phyloP scores from a whole-genome alignment of 768 basidiomycete genomes.

The Hericium coralloides region DNA sequence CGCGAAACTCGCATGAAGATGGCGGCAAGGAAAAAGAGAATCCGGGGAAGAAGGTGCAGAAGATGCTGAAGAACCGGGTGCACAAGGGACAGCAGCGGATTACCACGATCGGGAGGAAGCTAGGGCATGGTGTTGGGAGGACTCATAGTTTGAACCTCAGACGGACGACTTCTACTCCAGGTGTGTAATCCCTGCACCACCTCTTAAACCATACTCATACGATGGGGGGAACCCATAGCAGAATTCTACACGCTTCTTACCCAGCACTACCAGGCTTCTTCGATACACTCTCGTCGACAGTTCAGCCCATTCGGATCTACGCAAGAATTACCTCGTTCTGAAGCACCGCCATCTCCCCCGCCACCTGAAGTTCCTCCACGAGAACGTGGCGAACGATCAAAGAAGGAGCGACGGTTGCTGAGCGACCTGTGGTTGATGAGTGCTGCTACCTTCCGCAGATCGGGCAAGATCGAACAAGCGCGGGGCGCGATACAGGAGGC shows the following conservation, averaged over 20 bases:
- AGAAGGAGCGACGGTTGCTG: conserved; percentile 56
- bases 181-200: conserved; percentile 27
- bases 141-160: conserved; percentile 38
- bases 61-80: conserved; percentile 65
- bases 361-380: conserved; percentile 18
- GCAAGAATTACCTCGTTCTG: conserved; percentile 21
- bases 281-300: conserved; percentile 73
- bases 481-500: conserved; percentile 92
- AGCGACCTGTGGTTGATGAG: conserved; percentile 91
- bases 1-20: conserved; percentile 10
- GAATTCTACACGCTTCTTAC: conserved; percentile 64
- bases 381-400: conserved; percentile 27
- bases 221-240: conserved; percentile 16
- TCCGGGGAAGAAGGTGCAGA: conserved; percentile 65
- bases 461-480: conserved; percentile 85
- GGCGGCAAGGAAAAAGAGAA: conserved; percentile 23
- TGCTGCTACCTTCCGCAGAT: conserved; percentile 85
- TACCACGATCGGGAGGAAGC: conserved; percentile 67
- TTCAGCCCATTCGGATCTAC: conserved; percentile 23
- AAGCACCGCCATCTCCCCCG: conserved; percentile 33
- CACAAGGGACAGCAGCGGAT: conserved; percentile 68
- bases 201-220: background rate
- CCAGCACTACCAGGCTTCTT: conserved; percentile 65
- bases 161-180: conserved; percentile 60
- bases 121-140: conserved; percentile 59